phyloP scores from a whole-genome alignment of 306 rosid genomes.

The Sesbania bispinosa region DNA sequence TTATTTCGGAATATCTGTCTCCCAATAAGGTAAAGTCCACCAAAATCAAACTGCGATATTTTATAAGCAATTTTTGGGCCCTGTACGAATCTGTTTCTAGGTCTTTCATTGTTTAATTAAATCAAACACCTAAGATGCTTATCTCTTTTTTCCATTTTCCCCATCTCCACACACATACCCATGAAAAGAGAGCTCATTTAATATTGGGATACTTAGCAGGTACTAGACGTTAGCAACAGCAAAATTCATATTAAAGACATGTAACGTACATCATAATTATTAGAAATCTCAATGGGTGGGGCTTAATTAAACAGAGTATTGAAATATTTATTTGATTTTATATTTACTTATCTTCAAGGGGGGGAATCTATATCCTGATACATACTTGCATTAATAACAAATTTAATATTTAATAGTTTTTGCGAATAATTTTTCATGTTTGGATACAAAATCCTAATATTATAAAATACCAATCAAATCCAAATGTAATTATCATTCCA shows the following conservation, averaged over 20 bases:
- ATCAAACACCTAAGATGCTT: constrained; percentile 1
- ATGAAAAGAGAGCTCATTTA: not conserved
- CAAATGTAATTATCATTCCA: too few relatives aligned
- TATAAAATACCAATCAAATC: too few relatives aligned
- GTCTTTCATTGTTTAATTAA: not conserved
- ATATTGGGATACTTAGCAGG: not conserved
- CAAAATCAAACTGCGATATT: not conserved
- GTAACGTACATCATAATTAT: not conserved
- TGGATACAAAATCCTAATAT: too few relatives aligned
- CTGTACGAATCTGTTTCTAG: not conserved
- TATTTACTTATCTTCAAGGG: too few relatives aligned
- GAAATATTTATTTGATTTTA: too few relatives aligned
- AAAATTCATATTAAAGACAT: not conserved
- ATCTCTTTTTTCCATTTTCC: not conserved
- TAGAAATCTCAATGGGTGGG: not conserved
- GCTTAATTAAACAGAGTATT: too few relatives aligned
- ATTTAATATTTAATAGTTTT: too few relatives aligned
- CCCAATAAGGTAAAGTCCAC: constrained; percentile 52
- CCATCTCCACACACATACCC: not conserved
- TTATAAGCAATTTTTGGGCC: not conserved
- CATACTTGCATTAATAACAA: not conserved
- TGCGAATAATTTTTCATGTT: too few relatives aligned
- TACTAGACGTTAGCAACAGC: not conserved
- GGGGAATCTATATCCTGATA: too few relatives aligned
- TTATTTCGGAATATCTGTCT: constrained; percentile 55